Conservation (phyloP, 1,139 yeast genomes). For the Kazachstania sp. region DNA sequence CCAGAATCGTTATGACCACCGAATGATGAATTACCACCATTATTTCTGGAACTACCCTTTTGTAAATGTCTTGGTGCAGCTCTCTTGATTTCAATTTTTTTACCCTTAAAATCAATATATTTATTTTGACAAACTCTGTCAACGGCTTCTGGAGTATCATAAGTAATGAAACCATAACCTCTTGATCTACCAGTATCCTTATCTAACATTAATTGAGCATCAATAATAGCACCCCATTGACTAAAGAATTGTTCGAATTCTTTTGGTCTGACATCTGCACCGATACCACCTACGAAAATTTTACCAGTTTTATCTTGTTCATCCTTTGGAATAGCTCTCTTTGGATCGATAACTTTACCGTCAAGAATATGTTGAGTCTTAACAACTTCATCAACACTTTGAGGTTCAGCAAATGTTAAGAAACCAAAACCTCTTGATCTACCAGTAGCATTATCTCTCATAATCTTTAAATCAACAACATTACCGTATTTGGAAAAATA, state of each 20-base stretch:
- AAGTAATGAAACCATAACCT: conserved; percentile 96
- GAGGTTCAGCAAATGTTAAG: conserved; percentile 74
- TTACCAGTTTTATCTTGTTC: conserved; percentile 97
- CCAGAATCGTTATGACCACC: conserved; percentile 27
- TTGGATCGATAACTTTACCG: conserved; percentile 96
- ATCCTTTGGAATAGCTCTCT: conserved; percentile 95
- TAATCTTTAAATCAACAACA: conserved; percentile 80
- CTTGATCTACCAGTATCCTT: conserved; percentile 96
- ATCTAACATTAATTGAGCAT: conserved; percentile 96
- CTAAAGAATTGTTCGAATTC: conserved; percentile 85
- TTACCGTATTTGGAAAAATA: conserved; percentile 89
- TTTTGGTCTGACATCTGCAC: conserved; percentile 87
- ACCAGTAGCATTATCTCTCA: conserved; percentile 88
- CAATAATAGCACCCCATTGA: conserved; percentile 87
- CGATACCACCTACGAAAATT: conserved; percentile 96
- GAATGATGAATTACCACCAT: conserved; percentile 24
- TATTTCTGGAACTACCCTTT: conserved; percentile 32
- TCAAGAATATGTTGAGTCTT: conserved; percentile 84
- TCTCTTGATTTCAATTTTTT: conserved; percentile 88
- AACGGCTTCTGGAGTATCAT: conserved; percentile 92
- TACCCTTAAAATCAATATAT: conserved; percentile 76
- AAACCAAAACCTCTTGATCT: conserved; percentile 97
- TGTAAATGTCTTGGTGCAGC: conserved; percentile 88
- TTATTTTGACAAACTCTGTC: conserved; percentile 83
- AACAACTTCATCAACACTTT: conserved; percentile 80